Evolutionary conservation across 1,284 basidiomycete genomes (phyloP), one percentile per base, ranked within the genome.

Genomic region (Cutaneotrichosporon sp.): DNA sequence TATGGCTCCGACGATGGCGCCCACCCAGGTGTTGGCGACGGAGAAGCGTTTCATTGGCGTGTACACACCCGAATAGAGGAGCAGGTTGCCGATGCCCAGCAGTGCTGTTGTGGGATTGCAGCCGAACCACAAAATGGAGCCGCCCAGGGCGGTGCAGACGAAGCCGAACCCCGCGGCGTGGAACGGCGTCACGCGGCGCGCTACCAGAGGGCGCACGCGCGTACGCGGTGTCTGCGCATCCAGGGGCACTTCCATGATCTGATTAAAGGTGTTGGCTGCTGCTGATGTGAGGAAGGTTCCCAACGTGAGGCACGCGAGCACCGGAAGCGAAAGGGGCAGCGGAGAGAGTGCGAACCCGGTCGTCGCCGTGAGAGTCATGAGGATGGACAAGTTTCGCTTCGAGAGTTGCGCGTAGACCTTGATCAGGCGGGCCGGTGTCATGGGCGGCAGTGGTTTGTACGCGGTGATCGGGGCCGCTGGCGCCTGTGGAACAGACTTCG

Each of bases 201-300:
- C 82, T 0, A 92, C 91, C n/a, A 99, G 82, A 0, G 93, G 93
- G 22, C 96, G 79, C 43, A 81, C 85, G 16, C 93, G 82, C 0
- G 96, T 99, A 33, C 96, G 84, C 0, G 85, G 81, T 84, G 97
- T 98, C 72, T 99, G 96, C 0, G 96, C 92, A 69, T 99, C 96
- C 58, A 94, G 89, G 0, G 96, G 96, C 4, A 89, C 81, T 74
- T 99, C 96, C 66, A 93, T 85, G 3, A 98, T 78, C 73, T 99
- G 92, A 75, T 99, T 99, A 62, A 97, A 80, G 0, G 93, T 82
- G 70, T 97, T 97, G 22, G 96, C 96, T 0, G 91, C 89, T 1
- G 92, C 88, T 5, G 87, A 88, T 70, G 92, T 97, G 32, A 98
- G 80, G 0, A 86, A 84, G 0, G 93, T 97, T 33, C 96, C 96